A percentile compares a stretch with the other conserved stretches of the same genome.
Evolutionary conservation across 306 rosid genomes (phyloP).

Genomic region (Senna tora): DNA sequence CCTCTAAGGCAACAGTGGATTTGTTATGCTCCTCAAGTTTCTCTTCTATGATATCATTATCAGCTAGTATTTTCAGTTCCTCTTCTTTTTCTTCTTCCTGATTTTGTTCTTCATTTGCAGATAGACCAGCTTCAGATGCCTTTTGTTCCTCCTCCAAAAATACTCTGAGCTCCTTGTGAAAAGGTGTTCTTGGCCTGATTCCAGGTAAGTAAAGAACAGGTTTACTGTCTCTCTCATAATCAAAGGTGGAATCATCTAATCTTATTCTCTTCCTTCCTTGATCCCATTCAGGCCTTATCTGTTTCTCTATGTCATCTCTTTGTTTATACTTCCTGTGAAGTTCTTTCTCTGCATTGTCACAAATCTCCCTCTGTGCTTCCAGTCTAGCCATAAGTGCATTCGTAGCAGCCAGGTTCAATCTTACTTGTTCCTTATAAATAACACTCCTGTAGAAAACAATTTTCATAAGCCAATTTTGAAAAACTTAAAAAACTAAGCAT

Average conservation of each 20-base stretch:
- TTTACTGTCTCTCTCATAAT: conserved; percentile 60
- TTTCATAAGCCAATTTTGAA: background rate
- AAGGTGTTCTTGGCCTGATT: conserved; percentile 61
- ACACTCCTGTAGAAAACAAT: conserved; percentile 70
- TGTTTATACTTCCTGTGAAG: conserved; percentile 74
- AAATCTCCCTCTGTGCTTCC: conserved; percentile 84
- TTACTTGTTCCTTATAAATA: conserved; percentile 89
- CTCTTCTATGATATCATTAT: conserved; percentile 32
- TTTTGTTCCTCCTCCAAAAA: conserved; percentile 90
- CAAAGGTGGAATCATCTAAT: conserved; percentile 56
- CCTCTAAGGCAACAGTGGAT: conserved; percentile 52
- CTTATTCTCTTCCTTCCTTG: conserved; percentile 90
- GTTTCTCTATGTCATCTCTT: conserved; percentile 82
- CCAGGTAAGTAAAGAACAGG: conserved; percentile 57
- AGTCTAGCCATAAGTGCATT: conserved; percentile 95
- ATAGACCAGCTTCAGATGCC: conserved; percentile 57
- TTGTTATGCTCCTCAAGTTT: conserved; percentile 49
- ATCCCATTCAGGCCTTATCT: conserved; percentile 73
- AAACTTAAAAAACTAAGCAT: background rate
- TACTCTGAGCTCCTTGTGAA: conserved; percentile 85
- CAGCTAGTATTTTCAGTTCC: conserved; percentile 41
- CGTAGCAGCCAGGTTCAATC: conserved; percentile 89
- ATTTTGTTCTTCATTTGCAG: conserved; percentile 51
- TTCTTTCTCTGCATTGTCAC: conserved; percentile 83
- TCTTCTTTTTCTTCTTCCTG: conserved; percentile 46